Conservation (phyloP, 352 stramenopile species). For the Vaucheria bursata region DNA sequence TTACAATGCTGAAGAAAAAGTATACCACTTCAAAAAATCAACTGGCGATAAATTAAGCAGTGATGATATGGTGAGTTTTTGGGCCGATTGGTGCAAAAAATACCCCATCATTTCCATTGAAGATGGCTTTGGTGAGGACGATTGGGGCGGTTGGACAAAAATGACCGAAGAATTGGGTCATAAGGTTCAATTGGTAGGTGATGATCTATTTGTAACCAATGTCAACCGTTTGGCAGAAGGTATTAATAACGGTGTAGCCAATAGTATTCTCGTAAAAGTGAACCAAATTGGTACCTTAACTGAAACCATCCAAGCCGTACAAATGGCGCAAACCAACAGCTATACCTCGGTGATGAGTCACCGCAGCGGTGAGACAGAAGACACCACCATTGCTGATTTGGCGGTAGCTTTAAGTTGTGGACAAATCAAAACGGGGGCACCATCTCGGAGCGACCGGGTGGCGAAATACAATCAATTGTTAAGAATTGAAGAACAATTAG, state of each 20-base stretch:
- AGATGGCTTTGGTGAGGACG: no score
- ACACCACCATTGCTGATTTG: conserved; percentile 99
- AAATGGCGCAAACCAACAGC: conserved; percentile 93
- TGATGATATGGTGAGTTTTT: no score
- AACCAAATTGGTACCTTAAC: conserved; percentile 70
- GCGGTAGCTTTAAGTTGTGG: no score
- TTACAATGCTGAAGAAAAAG: no score
- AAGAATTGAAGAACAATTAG: no score
- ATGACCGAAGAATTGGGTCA: conserved; percentile 64
- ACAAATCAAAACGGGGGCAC: no score
- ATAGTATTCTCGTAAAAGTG: conserved; percentile 83
- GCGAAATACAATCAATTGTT: no score
- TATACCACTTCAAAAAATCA: no score
- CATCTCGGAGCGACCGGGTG: no score
- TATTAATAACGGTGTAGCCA: conserved; percentile 69
- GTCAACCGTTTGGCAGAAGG: conserved; percentile 69
- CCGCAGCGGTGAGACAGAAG: conserved; percentile 96
- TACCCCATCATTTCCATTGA: no score
- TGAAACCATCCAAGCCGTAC: conserved; percentile 96
- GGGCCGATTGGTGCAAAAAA: no score
- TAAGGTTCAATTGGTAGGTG: conserved; percentile 76
- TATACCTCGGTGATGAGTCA: conserved; percentile 99
- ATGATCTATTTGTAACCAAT: conserved; percentile 85
- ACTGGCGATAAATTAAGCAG: no score
- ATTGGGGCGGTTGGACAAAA: conserved; percentile 73